Evolutionary conservation across 495 filamentous ascomycete species (phyloP).

Genomic region (Sabuloglossum arenarium): DNA sequence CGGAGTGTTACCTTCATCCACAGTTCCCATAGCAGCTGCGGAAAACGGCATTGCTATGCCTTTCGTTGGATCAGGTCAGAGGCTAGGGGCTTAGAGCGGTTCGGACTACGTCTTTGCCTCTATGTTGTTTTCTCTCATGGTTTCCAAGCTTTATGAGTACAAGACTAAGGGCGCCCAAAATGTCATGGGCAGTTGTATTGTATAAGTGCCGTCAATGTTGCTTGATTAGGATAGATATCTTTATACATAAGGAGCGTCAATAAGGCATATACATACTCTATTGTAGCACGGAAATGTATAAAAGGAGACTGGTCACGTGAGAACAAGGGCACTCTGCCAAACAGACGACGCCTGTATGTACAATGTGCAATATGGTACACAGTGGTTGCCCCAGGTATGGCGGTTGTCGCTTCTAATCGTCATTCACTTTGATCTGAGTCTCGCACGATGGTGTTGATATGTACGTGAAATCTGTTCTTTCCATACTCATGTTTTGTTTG

Average conservation of each 20-base stretch:
- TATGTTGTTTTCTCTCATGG: too few relatives aligned
- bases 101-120: too few relatives aligned
- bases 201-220: neutral
- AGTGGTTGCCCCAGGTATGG: neutral
- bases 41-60: conserved; percentile 31
- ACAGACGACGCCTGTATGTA: too few relatives aligned
- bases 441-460: neutral
- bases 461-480: neutral
- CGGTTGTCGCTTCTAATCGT: neutral
- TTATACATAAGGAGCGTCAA: neutral
- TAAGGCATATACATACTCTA: too few relatives aligned
- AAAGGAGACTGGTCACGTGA: too few relatives aligned
- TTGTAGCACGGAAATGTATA: too few relatives aligned
- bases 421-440: neutral
- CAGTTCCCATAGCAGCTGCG: conserved; percentile 12
- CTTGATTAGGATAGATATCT: neutral
- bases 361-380: too few relatives aligned
- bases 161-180: too few relatives aligned
- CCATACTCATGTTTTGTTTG: neutral
- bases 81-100: conserved; percentile 33
- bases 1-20: conserved; percentile 55
- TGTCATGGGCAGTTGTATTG: too few relatives aligned
- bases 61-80: conserved; percentile 38
- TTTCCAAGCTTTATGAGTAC: too few relatives aligned
- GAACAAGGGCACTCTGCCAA: too few relatives aligned